These are phyloP conservation scores for Calonectria hongkongensis DNA, from an alignment of 2,329 filamentous ascomycete species.

Conservation along the genomic window DNA sequence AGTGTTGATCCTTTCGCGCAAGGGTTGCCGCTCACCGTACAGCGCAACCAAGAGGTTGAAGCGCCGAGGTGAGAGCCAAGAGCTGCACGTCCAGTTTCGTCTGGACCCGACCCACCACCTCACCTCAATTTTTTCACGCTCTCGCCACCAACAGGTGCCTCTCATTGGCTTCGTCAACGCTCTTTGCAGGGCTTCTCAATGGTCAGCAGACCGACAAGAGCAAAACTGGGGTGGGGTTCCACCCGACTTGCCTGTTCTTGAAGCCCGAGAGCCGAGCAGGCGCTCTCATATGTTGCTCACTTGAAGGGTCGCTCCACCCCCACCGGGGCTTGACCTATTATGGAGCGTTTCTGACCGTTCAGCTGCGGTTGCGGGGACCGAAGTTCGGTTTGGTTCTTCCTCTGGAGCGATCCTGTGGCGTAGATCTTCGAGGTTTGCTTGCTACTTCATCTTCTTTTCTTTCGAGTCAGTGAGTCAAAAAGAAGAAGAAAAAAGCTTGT, in stretches of 20 bases:
- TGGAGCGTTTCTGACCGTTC: conserved; percentile 15
- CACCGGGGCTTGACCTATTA: conserved; percentile 15
- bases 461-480: background rate
- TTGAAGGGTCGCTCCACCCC: conserved; percentile 24
- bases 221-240: conserved; percentile 29
- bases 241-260: conserved; percentile 18
- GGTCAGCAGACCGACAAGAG: conserved; percentile 32
- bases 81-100: conserved; percentile 21
- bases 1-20: background rate
- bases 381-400: conserved; percentile 20
- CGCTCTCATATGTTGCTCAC: conserved; percentile 4
- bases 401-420: background rate
- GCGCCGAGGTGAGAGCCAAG: conserved; percentile 43
- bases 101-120: conserved; percentile 20
- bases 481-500: background rate
- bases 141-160: conserved; percentile 25
- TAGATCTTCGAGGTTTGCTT: conserved; percentile 11
- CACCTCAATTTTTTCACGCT: conserved; percentile 20
- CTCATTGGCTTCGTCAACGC: conserved; percentile 40
- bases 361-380: conserved; percentile 36
- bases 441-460: conserved; percentile 9
- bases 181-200: conserved; percentile 35
- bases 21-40: conserved; percentile 9
- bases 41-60: conserved; percentile 36
- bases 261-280: conserved; percentile 18